Base-by-base conservation (phyloP, 2,329 filamentous ascomycete species). In the Fusarium sp. region DNA sequence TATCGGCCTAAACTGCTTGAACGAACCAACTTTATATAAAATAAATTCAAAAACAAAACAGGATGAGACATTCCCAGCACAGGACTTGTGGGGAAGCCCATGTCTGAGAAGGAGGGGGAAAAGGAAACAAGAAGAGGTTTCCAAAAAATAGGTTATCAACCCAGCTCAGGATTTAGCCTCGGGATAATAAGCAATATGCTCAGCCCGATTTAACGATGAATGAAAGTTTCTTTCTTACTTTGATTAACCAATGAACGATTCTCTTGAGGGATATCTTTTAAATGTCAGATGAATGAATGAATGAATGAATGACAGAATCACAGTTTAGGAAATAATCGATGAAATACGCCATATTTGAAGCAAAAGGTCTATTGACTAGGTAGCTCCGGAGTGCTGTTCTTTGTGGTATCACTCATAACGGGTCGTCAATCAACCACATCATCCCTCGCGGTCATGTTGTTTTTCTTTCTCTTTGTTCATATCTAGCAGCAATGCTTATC, bases 341-440 rank as follows among this genome's bases (percentile, higher is more conserved):
- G 12, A 23, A 46, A 47, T 48, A 26, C n/a, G 32, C 28, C 20
- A 49, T 62, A 47, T 61, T 36, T 62, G 50, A 70, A 72, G 65
- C 65, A 73, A 73, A 64, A 63, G 61, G 63, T 73, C 66, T 73
- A 72, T 70, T 72, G 71, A 70, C 68, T 63, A 65, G 62, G 63
- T 68, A 66, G 48, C 64, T 73, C 71, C 62, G 68, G 71, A 73
- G 71, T 73, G 71, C 62, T 70, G 56, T 60, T 47, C 56, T 64
- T 73, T 61, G 32, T 73, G 69, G 59, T 73, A 73, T 73, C 71
- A 71, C 71, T 73, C 71, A 62, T 73, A 59, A 73, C 69, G 60
- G 68, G 58, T 69, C 56, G 54, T 71, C 69, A 73, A 70, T 68
- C 65, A 68, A 61, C 67, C 65, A 67, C 65, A 44, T 53, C 60